Conservation (phyloP, 164 flowering plant genomes). For the Aristolochia californica region DNA sequence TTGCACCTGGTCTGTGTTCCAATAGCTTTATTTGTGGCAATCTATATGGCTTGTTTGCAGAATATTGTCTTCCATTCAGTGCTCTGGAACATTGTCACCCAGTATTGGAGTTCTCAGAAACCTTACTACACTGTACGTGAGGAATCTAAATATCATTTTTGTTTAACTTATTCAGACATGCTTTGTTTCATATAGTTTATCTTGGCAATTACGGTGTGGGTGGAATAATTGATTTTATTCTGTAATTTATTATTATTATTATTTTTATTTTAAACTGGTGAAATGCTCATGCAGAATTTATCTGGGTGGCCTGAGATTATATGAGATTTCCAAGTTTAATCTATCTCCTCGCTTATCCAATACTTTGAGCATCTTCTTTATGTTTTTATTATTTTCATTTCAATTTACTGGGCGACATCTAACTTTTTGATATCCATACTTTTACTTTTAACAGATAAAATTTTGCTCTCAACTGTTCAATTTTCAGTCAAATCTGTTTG, state of each 20-base stretch:
- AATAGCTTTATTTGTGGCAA: neutral
- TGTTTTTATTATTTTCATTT: no score
- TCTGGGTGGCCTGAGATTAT: neutral
- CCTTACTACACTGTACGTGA: conserved; percentile 71
- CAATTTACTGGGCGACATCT: no score
- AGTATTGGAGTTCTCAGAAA: conserved; percentile 42
- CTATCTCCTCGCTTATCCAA: no score
- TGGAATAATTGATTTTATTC: neutral
- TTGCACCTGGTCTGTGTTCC: neutral
- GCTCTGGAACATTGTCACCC: conserved; percentile 67
- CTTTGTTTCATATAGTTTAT: neutral
- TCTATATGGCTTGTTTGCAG: conserved; percentile 28
- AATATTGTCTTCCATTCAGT: conserved; percentile 54
- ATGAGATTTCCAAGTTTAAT: neutral
- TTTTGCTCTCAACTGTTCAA: no score
- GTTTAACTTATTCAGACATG: no score
- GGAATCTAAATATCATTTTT: neutral
- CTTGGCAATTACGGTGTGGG: neutral
- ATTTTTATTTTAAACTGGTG: neutral
- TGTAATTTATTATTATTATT: no score
- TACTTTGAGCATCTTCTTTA: no score
- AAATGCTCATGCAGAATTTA: no score
- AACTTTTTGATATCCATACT: no score
- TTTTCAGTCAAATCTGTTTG: neutral
- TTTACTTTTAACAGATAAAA: no score